Base-by-base conservation (phyloP, 2,329 filamentous ascomycete species). In the Colletotrichum tabaci region DNA sequence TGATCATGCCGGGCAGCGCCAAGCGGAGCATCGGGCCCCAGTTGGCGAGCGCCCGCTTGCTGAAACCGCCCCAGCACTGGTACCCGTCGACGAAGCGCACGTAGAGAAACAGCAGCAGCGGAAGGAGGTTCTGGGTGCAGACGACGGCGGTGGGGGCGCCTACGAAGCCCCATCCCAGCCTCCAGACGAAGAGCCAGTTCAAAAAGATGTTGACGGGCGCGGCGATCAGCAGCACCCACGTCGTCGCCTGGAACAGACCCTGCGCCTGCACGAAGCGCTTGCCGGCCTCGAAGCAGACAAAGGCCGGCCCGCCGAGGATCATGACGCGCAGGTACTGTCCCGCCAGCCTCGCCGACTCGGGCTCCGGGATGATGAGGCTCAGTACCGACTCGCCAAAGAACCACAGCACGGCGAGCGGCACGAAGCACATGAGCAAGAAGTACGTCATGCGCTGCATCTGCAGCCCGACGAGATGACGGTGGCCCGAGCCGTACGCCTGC, bases 401-500 rank as follows among this genome's bases (percentile, higher is more conserved):
- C 94, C 94, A 96, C 42, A 95, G 82, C 1, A 92, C 78, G 4
- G 87, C 89, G 75, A 96, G 93, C 0, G 94, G 94, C 21, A 94
- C 86, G 1, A 90, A 92, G 74, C 95, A 87, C 3, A 87, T 80
- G 84, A 92, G 91, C 3, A 96, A 87, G 78, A 96, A 95, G 78
- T 87, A 92, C 1, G 93, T 85, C 93, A 96, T 96, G 67, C 93
- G 88, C 82, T 96, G 93, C 74, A 94, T 87, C 77, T 96, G 94
- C 66, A 96, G 81, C 2, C 94, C 66, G 13, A 98, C 96, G 6
- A 98, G 89, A 75, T 95, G 93, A 79, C 93, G 97, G 79, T 93
- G 93, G 0, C 96, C 96, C 0, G 94, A 97, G 2, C 96, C 96
- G 79, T 97, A 98, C 0, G 96, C 96, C 81, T 98, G 96, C 0